These are phyloP conservation scores for Microsporum audouinii DNA, from an alignment of 2,329 filamentous ascomycete genomes.

Conservation along the genomic window DNA sequence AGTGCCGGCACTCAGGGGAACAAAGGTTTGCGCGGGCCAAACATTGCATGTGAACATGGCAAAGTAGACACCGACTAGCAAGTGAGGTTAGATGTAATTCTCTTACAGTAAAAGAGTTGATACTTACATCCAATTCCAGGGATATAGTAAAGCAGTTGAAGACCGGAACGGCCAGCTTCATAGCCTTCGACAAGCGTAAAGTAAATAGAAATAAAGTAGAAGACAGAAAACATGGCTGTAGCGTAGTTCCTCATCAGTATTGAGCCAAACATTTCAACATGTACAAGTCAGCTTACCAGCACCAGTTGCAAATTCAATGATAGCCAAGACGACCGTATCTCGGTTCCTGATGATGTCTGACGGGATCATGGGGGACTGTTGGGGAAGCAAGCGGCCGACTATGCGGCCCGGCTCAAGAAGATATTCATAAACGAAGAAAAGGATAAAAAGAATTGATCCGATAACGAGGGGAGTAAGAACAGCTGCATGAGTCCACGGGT, in stretches of 20 bases:
- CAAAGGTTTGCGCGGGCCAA: conserved; percentile 52
- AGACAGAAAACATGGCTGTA: conserved; percentile 39
- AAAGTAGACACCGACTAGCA: conserved; percentile 42
- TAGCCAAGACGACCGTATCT: conserved; percentile 51
- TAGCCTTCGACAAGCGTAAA: conserved; percentile 52
- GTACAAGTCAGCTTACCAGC: conserved; percentile 28
- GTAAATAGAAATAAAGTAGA: conserved; percentile 60
- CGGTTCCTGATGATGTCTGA: conserved; percentile 46
- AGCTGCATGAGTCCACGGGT: conserved; percentile 40
- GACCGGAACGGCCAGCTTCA: conserved; percentile 40
- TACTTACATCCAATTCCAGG: conserved; percentile 48
- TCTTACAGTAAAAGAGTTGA: background rate
- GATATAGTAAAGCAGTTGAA: conserved; percentile 52
- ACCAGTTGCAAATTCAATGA: conserved; percentile 50
- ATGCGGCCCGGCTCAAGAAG: conserved; percentile 41
- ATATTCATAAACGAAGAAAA: conserved; percentile 44
- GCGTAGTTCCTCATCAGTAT: conserved; percentile 45
- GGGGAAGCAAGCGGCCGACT: conserved; percentile 40
- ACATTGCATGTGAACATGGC: conserved; percentile 50
- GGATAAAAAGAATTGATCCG: conserved; percentile 32
- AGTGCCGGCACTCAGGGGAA: conserved; percentile 46
- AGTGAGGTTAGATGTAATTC: conserved; percentile 9
- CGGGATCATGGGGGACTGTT: conserved; percentile 53
- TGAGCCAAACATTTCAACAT: conserved; percentile 42
- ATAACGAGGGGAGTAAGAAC: conserved; percentile 42